Evolutionary conservation across 129 eudicot species (phyloP).

Genomic region (Chrysanthemum lavandulifolium): DNA sequence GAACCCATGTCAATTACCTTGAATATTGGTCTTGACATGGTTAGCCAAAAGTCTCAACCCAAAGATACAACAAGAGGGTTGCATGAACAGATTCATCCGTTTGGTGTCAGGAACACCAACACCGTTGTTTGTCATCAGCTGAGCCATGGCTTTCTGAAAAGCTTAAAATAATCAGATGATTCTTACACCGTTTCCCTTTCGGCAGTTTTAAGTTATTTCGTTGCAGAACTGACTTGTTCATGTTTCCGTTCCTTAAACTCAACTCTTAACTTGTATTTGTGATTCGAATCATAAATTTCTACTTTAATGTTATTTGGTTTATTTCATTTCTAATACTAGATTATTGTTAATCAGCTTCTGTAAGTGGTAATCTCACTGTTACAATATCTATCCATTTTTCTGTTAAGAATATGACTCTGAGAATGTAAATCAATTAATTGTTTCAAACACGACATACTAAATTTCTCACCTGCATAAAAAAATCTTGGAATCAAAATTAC

Average conservation of each 20-base stretch:
- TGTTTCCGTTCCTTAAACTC: not conserved
- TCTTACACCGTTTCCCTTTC: slow-evolving; percentile 60
- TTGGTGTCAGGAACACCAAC: slow-evolving; percentile 54
- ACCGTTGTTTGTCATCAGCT: slow-evolving; percentile 36
- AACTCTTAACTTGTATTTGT: slow-evolving; percentile 1
- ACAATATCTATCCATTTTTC: too few species aligned
- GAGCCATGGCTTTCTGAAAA: slow-evolving; percentile 51
- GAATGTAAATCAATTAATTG: not conserved
- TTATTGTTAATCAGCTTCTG: slow-evolving; percentile 1
- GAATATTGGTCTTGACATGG: slow-evolving; percentile 51
- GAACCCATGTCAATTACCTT: slow-evolving; percentile 69
- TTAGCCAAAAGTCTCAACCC: slow-evolving; percentile 21
- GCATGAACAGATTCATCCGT: slow-evolving; percentile 30
- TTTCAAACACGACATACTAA: not conserved
- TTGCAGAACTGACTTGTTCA: not conserved
- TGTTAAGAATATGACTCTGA: not conserved
- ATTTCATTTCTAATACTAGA: not conserved
- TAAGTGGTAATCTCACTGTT: not conserved
- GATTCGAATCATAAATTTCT: slow-evolving; percentile 11
- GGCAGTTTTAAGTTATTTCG: slow-evolving; percentile 40
- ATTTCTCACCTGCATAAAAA: too few species aligned
- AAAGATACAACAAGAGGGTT: slow-evolving; percentile 26
- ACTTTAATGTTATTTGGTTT: slow-evolving; percentile 22
- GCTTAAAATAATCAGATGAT: slow-evolving; percentile 54
- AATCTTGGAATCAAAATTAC: slow-evolving; percentile 10